Evolutionary conservation across 768 basidiomycete species (phyloP), one percentile per base, ranked within the genome.

Genomic region (Termitomyces titanicus): DNA sequence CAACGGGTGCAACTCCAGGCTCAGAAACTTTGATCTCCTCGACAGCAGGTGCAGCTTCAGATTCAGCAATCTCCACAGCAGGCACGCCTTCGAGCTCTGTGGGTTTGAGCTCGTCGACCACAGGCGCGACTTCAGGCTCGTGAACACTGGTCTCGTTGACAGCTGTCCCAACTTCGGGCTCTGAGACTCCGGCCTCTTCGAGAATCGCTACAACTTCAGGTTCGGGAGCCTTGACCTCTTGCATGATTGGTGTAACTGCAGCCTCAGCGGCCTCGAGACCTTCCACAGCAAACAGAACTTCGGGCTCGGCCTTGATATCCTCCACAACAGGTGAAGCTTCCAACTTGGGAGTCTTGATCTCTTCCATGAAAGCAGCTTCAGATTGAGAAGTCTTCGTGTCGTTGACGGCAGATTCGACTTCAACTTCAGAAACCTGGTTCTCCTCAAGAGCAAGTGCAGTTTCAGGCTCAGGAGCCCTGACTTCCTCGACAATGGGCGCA

Each of bases 1-100:
- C 8, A 25, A 37, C 24, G 8, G 15, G 12, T 24, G 39, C 17
- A 31, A 37, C 35, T 27, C 45, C 54, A 34, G 31, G 53, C n/a
- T 48, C 38, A 18, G 44, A 18, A 1, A 15, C 46, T 3, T 48
- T 40, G 25, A 11, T 29, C 47, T 56, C 55, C 18, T 24, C 31
- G 18, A 39, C 39, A 17, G 27, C 31, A 11, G 17, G 33, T 2
- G 24, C 15, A 45, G 49, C 43, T 38, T 47, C 59, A 2, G 58
- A 47, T 33, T 62, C 66, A 24, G 55, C 59, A 8, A 43, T 54
- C 12, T 46, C 35, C 17, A 47, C 46, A 49, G 31, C 35, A 24
- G 49, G 9, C 29, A 29, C 9, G 8, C 11, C n/a, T 3, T 45
- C 39, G n/a, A 27, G 45, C 11, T 31, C 27, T n/a, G n/a, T n/a